Evolutionary conservation across 2,329 filamentous ascomycete genomes (phyloP).

Genomic region (Fusarium sp.): DNA sequence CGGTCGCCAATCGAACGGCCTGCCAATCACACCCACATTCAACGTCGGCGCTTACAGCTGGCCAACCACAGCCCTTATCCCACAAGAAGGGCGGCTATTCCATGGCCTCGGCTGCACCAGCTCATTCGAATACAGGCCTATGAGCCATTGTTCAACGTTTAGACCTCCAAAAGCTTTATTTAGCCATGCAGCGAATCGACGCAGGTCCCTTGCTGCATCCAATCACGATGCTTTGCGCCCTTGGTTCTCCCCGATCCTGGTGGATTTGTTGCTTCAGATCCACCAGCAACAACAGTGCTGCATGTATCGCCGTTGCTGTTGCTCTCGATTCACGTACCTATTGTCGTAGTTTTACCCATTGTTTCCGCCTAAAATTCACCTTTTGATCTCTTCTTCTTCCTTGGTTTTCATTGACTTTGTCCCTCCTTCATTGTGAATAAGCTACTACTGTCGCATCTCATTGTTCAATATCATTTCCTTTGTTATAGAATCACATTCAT

Average conservation of each 20-base stretch:
- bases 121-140: conserved; percentile 43
- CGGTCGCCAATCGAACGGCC: conserved; percentile 42
- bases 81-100: conserved; percentile 53
- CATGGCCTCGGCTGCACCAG: conserved; percentile 47
- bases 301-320: conserved; percentile 17
- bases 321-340: conserved; percentile 15
- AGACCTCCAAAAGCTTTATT: conserved; percentile 42
- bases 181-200: conserved; percentile 42
- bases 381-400: conserved; percentile 13
- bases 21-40: conserved; percentile 42
- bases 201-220: conserved; percentile 30
- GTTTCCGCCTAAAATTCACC: conserved; percentile 12
- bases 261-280: conserved; percentile 24
- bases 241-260: conserved; percentile 32
- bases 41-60: conserved; percentile 45
- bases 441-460: conserved; percentile 19
- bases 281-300: conserved; percentile 24
- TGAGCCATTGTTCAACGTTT: conserved; percentile 35
- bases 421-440: conserved; percentile 13
- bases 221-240: conserved; percentile 41
- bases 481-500: conserved; percentile 30
- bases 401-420: conserved; percentile 15
- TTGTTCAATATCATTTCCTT: conserved; percentile 40
- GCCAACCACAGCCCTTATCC: conserved; percentile 46
- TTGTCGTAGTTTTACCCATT: conserved; percentile 21